Conservation (phyloP, 163 green algal species). For the Smithsoniella earleae region DNA sequence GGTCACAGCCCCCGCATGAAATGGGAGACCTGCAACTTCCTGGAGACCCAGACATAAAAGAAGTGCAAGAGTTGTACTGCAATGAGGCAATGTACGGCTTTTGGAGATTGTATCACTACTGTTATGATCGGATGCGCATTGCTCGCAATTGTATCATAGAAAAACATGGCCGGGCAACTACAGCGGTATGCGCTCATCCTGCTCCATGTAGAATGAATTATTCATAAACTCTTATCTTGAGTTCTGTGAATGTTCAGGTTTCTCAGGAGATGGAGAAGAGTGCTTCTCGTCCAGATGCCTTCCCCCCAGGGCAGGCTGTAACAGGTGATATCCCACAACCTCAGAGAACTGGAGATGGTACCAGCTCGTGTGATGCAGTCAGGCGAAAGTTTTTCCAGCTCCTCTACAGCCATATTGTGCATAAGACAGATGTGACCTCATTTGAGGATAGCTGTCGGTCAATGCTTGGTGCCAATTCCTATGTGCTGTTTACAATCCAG, state of each 20-base stretch:
- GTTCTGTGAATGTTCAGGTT: too few relatives aligned
- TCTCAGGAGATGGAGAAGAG: too few relatives aligned
- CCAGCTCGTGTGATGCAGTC: not conserved
- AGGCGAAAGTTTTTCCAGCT: conserved; percentile 20
- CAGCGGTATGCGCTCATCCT: too few relatives aligned
- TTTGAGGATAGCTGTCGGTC: conserved; percentile 36
- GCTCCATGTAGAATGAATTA: too few relatives aligned
- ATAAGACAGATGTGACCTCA: conserved; percentile 6
- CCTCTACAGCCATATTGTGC: conserved; percentile 27
- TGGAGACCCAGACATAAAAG: not conserved
- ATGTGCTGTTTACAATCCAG: conserved; percentile 97
- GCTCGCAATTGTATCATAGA: conserved; percentile 32
- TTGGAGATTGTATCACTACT: conserved; percentile 47
- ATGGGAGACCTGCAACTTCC: not conserved
- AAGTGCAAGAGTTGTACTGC: conserved; percentile 40
- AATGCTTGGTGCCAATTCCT: conserved; percentile 77
- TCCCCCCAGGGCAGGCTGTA: too few relatives aligned
- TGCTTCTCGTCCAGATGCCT: too few relatives aligned
- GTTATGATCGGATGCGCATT: conserved; percentile 40
- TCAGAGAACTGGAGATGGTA: too few relatives aligned
- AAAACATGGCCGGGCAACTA: conserved; percentile 16
- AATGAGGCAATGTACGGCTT: conserved; percentile 54
- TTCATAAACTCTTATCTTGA: too few relatives aligned
- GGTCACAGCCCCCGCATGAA: conserved; percentile 5
- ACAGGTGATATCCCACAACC: too few relatives aligned